These are phyloP conservation scores for Penicillium dipodomyicola DNA, from an alignment of 495 filamentous ascomycete species.

Conservation along the genomic window DNA sequence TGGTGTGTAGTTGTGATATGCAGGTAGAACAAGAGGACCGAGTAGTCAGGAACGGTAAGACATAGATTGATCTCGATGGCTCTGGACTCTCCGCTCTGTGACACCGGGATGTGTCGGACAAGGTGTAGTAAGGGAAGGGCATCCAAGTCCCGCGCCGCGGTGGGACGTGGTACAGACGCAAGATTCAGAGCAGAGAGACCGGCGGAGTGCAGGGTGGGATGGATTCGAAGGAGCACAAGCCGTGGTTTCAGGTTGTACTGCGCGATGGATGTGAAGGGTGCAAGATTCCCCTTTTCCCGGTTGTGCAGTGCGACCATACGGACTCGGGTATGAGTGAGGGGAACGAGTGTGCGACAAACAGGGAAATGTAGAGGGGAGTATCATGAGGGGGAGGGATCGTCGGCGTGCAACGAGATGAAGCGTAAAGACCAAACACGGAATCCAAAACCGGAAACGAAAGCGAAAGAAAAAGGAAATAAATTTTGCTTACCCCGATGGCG, in stretches of 20 bases:
- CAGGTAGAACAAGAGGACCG: constrained; percentile 2
- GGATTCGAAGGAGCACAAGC: constrained; percentile 5
- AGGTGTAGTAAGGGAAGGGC: neutral
- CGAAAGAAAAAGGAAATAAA: neutral
- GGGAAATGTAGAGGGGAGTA: constrained; percentile 9
- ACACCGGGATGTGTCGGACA: constrained; percentile 9
- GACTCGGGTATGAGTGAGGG: constrained; percentile 4
- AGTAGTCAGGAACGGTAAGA: constrained; percentile 18
- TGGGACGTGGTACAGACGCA: constrained; percentile 8
- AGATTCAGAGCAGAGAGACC: neutral
- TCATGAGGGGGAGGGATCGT: constrained; percentile 1
- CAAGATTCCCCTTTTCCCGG: constrained; percentile 24
- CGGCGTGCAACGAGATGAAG: constrained; percentile 1
- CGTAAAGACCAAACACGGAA: constrained; percentile 16
- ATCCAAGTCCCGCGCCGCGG: constrained; percentile 9
- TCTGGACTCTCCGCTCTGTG: constrained; percentile 7
- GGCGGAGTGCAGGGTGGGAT: constrained; percentile 8
- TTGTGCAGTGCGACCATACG: constrained; percentile 19
- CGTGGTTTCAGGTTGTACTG: constrained; percentile 20
- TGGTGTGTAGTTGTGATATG: constrained; percentile 12
- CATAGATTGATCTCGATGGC: constrained; percentile 18
- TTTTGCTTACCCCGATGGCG: constrained; percentile 75
- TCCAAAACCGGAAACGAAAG: constrained; percentile 13
- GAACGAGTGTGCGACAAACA: constrained; percentile 10
- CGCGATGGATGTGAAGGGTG: constrained; percentile 21